Evolutionary conservation across 140 eudicot species (phyloP).

Genomic region (Erigeron philadelphicus): DNA sequence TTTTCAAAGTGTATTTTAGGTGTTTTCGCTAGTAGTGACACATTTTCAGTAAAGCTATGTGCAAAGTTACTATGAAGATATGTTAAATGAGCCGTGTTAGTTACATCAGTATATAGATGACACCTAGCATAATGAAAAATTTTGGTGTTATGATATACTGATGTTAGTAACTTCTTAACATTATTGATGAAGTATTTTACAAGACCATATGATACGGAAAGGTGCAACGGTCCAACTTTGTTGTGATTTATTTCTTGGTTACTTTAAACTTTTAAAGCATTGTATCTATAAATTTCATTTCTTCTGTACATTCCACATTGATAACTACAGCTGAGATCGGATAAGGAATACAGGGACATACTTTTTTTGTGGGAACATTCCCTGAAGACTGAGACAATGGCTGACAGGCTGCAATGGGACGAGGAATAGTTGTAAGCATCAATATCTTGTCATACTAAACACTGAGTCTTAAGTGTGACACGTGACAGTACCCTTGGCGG

Average conservation of each 20-base stretch:
- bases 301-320: slow-evolving; percentile 1
- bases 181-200: background rate
- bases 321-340: slow-evolving; percentile 13
- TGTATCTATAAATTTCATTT: background rate
- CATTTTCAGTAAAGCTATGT: background rate
- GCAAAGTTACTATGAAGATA: slow-evolving; percentile 7
- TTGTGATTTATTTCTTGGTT: background rate
- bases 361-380: slow-evolving; percentile 34
- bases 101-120: slow-evolving; percentile 8
- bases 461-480: slow-evolving; percentile 17
- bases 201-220: slow-evolving; percentile 2
- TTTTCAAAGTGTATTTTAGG: slow-evolving; percentile 1
- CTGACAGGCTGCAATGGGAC: slow-evolving; percentile 40
- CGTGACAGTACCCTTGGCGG: slow-evolving; percentile 40
- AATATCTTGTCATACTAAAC: slow-evolving; percentile 18
- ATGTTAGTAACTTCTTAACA: slow-evolving; percentile 6
- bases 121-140: background rate
- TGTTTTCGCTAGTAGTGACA: slow-evolving; percentile 5
- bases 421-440: slow-evolving; percentile 12
- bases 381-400: slow-evolving; percentile 30
- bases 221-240: background rate
- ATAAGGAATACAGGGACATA: slow-evolving; percentile 27
- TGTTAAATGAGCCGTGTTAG: slow-evolving; percentile 1
- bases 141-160: background rate
- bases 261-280: background rate